Base-by-base conservation (phyloP, 441 rosid species). In the Pelargonium exstipulatum region DNA sequence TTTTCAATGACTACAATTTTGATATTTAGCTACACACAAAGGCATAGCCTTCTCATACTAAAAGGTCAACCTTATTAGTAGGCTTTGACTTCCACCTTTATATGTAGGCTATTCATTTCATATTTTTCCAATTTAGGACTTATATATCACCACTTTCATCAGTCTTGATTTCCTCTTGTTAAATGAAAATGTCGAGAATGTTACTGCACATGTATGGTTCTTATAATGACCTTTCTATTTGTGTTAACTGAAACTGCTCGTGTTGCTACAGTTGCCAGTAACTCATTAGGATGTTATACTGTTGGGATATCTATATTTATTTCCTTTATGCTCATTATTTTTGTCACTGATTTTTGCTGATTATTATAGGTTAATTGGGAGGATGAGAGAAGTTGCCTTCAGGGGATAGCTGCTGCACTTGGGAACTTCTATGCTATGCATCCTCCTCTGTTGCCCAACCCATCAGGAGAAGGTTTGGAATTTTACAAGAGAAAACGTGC, bases 381-480 rank as follows among this genome's bases (percentile, higher is more conserved):
- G 62, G 84, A 83, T 67, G 98, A 94, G 78, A 88, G 85, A 81
- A 79, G 63, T 71, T 94, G 98, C 80, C 81, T 94, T 65, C 96
- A 94, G 79, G 71, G 85, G 78, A 80, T 94, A 78, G 88, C 95
- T 13, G 97, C 96, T 32, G 96, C 93, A 72, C 78, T 94, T 45
- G 98, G 93, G 61, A 89, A 89, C 64, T 94, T 94, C 76, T 94
- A 90, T 74, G 95, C 96, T 32, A 78, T 94, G 94, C 90, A 85
- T 82, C 93, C 94, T 63, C 97, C 96, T 69, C 79, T 94, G 45
- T 69, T 94, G 80, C 99, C 99, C 68, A 86, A 86, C 64, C 97
- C 97, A 66, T 83, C 87, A 20, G 92, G 92, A 43, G 90, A 87
- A 26, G 89, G 90, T 73, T 76, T 85, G 79, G 82, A 76, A 49